These are phyloP conservation scores for Amanita rimosa DNA, from an alignment of 768 basidiomycete genomes.

Conservation along the genomic window DNA sequence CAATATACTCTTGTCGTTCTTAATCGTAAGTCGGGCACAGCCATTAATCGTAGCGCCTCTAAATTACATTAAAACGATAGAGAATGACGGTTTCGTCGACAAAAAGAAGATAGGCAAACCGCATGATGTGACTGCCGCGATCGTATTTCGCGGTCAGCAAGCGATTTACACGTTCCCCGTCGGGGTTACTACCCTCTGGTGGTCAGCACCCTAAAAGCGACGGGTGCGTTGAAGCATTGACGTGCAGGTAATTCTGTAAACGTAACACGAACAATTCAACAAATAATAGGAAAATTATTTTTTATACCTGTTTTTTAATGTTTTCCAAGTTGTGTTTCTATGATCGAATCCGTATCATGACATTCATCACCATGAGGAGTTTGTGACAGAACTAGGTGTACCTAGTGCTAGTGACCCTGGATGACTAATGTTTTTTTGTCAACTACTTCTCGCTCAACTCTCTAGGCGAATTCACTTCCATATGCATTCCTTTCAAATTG, in stretches of 20 bases:
- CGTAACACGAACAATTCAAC: too few relatives aligned
- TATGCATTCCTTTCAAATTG: neutral
- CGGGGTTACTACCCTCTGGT: conserved; percentile 52
- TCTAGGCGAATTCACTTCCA: neutral
- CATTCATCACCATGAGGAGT: neutral
- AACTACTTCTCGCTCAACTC: neutral
- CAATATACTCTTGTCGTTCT: conserved; percentile 66
- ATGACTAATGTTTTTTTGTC: neutral
- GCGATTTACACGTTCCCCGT: conserved; percentile 73
- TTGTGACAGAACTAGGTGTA: neutral
- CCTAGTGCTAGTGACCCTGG: neutral
- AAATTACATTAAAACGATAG: conserved; percentile 11
- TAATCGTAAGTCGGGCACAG: conserved; percentile 38
- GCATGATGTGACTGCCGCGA: conserved; percentile 40
- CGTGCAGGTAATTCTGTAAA: too few relatives aligned
- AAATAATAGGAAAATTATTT: neutral
- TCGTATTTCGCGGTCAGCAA: conserved; percentile 54
- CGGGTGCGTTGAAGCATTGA: too few relatives aligned
- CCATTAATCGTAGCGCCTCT: too few relatives aligned
- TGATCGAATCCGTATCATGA: neutral
- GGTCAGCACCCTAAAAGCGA: conserved; percentile 26
- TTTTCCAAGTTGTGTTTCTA: neutral
- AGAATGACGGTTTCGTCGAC: conserved; percentile 26
- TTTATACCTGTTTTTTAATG: neutral
- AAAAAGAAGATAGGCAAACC: conserved; percentile 25